Percentiles rank a stretch among this genome's conserved stretches.
These are phyloP conservation scores for Populus davidiana DNA, from an alignment of 345 rosid species.

Conservation along the genomic window DNA sequence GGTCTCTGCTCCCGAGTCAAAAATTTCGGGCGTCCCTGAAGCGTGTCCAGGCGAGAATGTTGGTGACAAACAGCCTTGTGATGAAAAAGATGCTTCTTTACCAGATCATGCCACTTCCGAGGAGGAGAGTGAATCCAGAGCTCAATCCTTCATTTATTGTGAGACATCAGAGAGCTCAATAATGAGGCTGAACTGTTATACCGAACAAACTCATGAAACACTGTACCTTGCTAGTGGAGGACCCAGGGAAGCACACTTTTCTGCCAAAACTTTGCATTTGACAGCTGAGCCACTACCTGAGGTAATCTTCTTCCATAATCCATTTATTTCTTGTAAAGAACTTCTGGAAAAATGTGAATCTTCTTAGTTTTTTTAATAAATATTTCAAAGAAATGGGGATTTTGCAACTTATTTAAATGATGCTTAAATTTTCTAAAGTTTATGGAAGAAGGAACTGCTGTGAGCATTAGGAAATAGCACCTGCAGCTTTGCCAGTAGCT, in stretches of 20 bases:
- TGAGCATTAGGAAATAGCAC: slow-evolving; percentile 1
- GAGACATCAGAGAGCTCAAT: slow-evolving; percentile 35
- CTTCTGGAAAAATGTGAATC: neutral
- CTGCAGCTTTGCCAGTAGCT: neutral
- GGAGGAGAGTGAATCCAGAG: slow-evolving; percentile 32
- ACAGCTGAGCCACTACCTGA: slow-evolving; percentile 25
- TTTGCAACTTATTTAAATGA: slow-evolving; percentile 4
- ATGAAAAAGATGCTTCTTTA: slow-evolving; percentile 27
- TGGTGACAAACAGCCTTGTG: slow-evolving; percentile 37
- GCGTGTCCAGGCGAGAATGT: slow-evolving; percentile 26
- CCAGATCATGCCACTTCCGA: slow-evolving; percentile 19
- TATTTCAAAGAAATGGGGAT: neutral
- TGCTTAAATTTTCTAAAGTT: neutral
- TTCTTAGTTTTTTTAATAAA: neutral
- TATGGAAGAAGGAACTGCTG: slow-evolving; percentile 9
- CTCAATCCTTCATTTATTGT: slow-evolving; percentile 25
- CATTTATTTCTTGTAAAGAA: slow-evolving; percentile 1
- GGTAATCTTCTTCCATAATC: slow-evolving; percentile 33
- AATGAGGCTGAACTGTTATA: slow-evolving; percentile 28
- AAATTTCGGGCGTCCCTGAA: slow-evolving; percentile 23
- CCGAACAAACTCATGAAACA: slow-evolving; percentile 32
- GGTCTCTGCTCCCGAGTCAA: slow-evolving; percentile 19
- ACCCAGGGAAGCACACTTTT: slow-evolving; percentile 22
- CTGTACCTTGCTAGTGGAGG: slow-evolving; percentile 37
- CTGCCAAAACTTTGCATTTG: slow-evolving; percentile 18